These are phyloP conservation scores for Lactarius hengduanensis DNA, from an alignment of 768 basidiomycete species.

Conservation along the genomic window DNA sequence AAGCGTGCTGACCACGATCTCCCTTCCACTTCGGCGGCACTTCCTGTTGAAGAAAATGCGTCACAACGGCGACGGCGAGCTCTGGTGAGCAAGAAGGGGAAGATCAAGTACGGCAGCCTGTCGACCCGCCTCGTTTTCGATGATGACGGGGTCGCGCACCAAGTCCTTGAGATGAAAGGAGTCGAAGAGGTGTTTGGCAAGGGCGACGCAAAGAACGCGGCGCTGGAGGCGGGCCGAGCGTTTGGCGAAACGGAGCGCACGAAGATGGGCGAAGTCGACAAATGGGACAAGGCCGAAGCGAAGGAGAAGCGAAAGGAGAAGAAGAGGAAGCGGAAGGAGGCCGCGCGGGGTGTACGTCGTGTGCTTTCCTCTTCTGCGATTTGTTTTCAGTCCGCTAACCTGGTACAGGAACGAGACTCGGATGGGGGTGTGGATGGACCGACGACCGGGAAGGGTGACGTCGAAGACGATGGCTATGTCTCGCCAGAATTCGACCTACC, in stretches of 20 bases:
- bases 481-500: slow-evolving; percentile 67
- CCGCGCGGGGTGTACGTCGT: slow-evolving; percentile 44
- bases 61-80: slow-evolving; percentile 87
- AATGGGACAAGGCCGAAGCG: slow-evolving; percentile 76
- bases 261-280: slow-evolving; percentile 68
- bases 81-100: slow-evolving; percentile 68
- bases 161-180: slow-evolving; percentile 80
- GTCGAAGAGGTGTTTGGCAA: slow-evolving; percentile 64
- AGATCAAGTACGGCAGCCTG: slow-evolving; percentile 57
- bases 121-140: slow-evolving; percentile 85
- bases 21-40: slow-evolving; percentile 33
- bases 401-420: slow-evolving; percentile 24
- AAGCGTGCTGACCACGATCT: slow-evolving; percentile 89
- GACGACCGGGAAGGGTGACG: slow-evolving; percentile 40
- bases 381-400: neutral
- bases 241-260: slow-evolving; percentile 75
- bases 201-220: slow-evolving; percentile 56
- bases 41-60: slow-evolving; percentile 45
- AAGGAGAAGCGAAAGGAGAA: slow-evolving; percentile 88
- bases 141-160: slow-evolving; percentile 77
- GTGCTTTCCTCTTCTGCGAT: neutral
- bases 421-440: slow-evolving; percentile 33
- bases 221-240: slow-evolving; percentile 59
- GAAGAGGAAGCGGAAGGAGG: slow-evolving; percentile 88
- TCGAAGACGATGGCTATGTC: slow-evolving; percentile 61